These are phyloP conservation scores for Ceratocystis destructans DNA, from an alignment of 2,329 filamentous ascomycete species.

Conservation along the genomic window DNA sequence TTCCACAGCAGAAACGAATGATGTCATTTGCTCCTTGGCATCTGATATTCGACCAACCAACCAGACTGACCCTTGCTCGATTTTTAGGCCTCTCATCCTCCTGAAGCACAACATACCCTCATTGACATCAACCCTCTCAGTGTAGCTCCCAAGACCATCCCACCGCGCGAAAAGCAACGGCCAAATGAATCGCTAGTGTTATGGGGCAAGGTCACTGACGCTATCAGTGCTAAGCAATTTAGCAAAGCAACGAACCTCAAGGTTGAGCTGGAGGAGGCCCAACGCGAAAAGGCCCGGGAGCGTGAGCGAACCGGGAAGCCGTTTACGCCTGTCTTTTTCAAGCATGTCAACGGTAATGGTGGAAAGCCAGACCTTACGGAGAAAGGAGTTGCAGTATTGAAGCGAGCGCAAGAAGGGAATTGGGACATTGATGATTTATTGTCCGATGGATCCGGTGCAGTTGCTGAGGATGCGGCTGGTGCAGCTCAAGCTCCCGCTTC, in stretches of 20 bases:
- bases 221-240: conserved; percentile 73
- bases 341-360: conserved; percentile 40
- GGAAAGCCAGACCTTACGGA: conserved; percentile 43
- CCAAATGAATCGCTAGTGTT: conserved; percentile 80
- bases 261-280: conserved; percentile 78
- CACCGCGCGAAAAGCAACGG: conserved; percentile 64
- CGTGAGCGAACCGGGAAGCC: conserved; percentile 54
- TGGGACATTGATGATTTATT: conserved; percentile 38
- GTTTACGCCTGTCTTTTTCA: conserved; percentile 86
- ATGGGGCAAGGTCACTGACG: conserved; percentile 77
- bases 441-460: conserved; percentile 20
- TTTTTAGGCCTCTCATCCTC: conserved; percentile 32
- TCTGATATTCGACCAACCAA: background rate
- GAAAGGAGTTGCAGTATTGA: conserved; percentile 38
- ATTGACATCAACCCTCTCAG: conserved; percentile 77
- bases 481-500: background rate
- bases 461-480: conserved; percentile 15
- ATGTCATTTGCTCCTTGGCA: conserved; percentile 4
- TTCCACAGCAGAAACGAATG: background rate
- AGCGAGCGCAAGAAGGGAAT: conserved; percentile 39
- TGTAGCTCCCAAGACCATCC: conserved; percentile 65
- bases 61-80: background rate
- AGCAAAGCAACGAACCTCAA: conserved; percentile 74
- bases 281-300: conserved; percentile 71
- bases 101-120: conserved; percentile 55